These are phyloP conservation scores for Oryza brachyantha DNA, from an alignment of 176 grass and related monocot genomes.

Conservation along the genomic window DNA sequence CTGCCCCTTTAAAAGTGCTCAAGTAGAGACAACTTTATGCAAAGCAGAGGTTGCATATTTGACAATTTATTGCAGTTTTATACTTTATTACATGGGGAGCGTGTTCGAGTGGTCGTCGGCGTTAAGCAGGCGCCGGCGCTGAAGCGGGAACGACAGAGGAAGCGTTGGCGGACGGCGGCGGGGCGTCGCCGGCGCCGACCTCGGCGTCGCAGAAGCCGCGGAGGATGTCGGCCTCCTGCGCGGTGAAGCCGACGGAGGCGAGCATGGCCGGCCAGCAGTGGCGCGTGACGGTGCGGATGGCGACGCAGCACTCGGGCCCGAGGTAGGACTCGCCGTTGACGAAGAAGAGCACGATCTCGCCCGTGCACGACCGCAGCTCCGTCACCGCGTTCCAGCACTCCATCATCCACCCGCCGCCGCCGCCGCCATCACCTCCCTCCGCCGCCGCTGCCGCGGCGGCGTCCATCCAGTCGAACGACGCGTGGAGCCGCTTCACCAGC, in stretches of 20 bases:
- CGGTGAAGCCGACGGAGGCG: slow-evolving; percentile 56
- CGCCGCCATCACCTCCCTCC: not conserved
- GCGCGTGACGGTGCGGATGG: slow-evolving; percentile 61
- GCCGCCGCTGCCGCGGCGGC: not conserved
- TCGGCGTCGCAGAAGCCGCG: slow-evolving; percentile 65
- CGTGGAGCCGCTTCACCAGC: not conserved
- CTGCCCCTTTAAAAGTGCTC: no score
- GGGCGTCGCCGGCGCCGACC: not conserved
- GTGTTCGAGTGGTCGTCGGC: not conserved
- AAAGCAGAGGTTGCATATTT: not conserved
- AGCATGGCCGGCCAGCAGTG: slow-evolving; percentile 80
- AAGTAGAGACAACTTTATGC: not conserved
- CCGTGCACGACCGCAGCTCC: slow-evolving; percentile 58
- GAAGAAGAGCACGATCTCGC: slow-evolving; percentile 85
- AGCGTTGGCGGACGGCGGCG: not conserved
- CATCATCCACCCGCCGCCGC: slow-evolving; percentile 5
- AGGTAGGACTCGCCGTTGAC: slow-evolving; percentile 76
- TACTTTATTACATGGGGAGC: not conserved
- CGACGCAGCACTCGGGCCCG: slow-evolving; percentile 64
- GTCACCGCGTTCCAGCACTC: slow-evolving; percentile 68
- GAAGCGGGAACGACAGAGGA: not conserved
- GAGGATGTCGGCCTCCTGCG: slow-evolving; percentile 66
- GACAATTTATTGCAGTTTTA: not conserved
- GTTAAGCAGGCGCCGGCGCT: not conserved
- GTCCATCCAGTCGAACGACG: not conserved